Evolutionary conservation across 257 asterid species (phyloP).

Genomic region (Haberlea rhodopensis): DNA sequence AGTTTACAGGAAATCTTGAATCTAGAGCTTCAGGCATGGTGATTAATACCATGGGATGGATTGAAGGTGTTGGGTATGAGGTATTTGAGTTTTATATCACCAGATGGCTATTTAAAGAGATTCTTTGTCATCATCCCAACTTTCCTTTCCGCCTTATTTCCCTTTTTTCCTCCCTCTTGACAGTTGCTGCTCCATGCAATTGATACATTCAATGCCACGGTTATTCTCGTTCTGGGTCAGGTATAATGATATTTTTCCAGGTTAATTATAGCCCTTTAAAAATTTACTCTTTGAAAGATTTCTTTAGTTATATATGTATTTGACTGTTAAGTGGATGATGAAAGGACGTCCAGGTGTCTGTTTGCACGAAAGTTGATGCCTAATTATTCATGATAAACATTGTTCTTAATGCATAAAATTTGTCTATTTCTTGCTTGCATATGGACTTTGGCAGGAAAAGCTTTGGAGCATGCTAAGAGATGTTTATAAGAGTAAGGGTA

Average conservation of each 20-base stretch:
- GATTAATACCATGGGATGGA: constrained; percentile 97
- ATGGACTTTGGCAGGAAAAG: constrained; percentile 64
- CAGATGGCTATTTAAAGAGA: background rate
- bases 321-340: background rate
- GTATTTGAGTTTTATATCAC: constrained; percentile 35
- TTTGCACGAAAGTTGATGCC: background rate
- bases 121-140: constrained; percentile 1
- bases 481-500: constrained; percentile 65
- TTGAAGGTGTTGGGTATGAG: constrained; percentile 95
- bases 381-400: background rate
- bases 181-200: constrained; percentile 97
- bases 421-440: constrained; percentile 21
- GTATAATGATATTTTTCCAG: constrained; percentile 41
- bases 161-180: constrained; percentile 22
- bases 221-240: constrained; percentile 96
- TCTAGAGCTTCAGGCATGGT: constrained; percentile 98
- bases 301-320: background rate
- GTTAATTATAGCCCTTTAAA: constrained; percentile 17
- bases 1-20: constrained; percentile 77
- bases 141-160: constrained; percentile 10
- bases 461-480: constrained; percentile 98
- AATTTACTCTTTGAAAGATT: background rate
- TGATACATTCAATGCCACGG: constrained; percentile 73
- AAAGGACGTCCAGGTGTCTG: background rate
- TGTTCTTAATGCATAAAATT: background rate